phyloP scores from a whole-genome alignment of 768 basidiomycete species.

The Termitomyces sp. region DNA sequence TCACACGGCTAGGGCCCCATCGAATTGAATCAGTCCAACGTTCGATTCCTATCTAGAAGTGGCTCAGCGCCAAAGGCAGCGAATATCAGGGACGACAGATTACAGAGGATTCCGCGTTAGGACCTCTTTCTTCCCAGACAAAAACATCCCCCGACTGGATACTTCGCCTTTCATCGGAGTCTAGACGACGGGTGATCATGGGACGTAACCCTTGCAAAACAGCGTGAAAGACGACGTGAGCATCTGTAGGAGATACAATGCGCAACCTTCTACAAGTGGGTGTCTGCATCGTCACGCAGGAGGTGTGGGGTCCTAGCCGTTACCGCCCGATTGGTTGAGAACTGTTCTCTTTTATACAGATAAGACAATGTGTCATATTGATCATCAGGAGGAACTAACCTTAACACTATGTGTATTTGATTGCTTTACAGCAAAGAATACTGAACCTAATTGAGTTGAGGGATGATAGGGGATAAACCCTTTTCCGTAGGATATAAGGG shows the following conservation, averaged over 20 bases:
- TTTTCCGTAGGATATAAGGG: background rate
- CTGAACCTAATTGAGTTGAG: background rate
- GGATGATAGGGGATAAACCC: background rate
- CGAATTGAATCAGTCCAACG: constrained; percentile 78
- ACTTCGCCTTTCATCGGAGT: constrained; percentile 69
- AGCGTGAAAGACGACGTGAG: constrained; percentile 73
- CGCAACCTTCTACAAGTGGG: constrained; percentile 67
- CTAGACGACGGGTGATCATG: constrained; percentile 69
- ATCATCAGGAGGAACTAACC: constrained; percentile 18
- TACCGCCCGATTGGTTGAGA: background rate
- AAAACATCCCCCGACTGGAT: constrained; percentile 73
- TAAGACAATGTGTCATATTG: constrained; percentile 15
- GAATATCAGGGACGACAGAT: constrained; percentile 32
- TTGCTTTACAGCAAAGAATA: constrained; percentile 8
- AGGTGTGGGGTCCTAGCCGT: background rate
- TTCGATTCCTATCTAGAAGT: constrained; percentile 64
- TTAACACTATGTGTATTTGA: constrained; percentile 23
- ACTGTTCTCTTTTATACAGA: constrained; percentile 15
- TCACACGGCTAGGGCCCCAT: constrained; percentile 78
- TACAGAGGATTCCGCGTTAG: constrained; percentile 62
- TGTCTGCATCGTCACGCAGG: constrained; percentile 44
- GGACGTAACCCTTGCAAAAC: constrained; percentile 55
- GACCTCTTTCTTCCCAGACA: constrained; percentile 81
- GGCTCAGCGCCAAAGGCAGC: constrained; percentile 10
- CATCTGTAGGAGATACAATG: constrained; percentile 62